These are phyloP conservation scores for Cymodocea nodosa DNA, from an alignment of 116 monocot genomes.

Conservation along the genomic window DNA sequence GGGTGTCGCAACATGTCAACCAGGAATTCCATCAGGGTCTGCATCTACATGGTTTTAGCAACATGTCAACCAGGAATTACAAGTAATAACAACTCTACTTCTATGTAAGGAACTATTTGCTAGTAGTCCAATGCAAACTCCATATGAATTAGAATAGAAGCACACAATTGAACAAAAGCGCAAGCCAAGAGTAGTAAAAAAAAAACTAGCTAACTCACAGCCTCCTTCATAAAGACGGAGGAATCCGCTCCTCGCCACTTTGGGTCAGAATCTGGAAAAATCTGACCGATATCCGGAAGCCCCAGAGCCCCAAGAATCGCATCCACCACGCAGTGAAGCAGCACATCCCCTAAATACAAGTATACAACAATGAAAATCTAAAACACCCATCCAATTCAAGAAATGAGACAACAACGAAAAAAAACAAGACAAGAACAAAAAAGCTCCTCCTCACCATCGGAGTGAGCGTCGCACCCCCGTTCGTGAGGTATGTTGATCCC, in stretches of 20 bases:
- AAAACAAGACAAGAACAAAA: neutral
- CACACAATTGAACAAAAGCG: neutral
- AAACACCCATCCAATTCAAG: neutral
- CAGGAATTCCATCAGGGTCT: no score
- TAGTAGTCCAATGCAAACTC: no score
- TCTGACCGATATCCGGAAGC: slow-evolving; percentile 89
- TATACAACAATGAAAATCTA: slow-evolving; percentile 1
- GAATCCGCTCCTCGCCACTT: slow-evolving; percentile 82
- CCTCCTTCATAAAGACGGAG: slow-evolving; percentile 77
- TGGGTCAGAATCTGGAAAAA: slow-evolving; percentile 87
- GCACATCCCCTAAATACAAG: slow-evolving; percentile 57
- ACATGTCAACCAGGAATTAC: no score
- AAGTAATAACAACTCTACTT: no score
- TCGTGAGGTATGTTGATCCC: slow-evolving; percentile 85
- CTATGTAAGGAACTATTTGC: no score
- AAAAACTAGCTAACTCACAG: slow-evolving; percentile 39
- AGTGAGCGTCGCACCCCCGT: slow-evolving; percentile 91
- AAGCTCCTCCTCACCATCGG: slow-evolving; percentile 43
- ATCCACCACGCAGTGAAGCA: slow-evolving; percentile 97
- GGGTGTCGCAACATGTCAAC: no score
- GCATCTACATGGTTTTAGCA: no score
- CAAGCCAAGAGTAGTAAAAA: neutral
- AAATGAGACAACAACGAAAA: neutral
- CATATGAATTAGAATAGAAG: neutral
- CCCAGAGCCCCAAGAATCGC: slow-evolving; percentile 92